Percentiles rank a stretch among this genome's conserved stretches.
Evolutionary conservation across 306 rosid species (phyloP).

Genomic region (Hippophae tibetana): DNA sequence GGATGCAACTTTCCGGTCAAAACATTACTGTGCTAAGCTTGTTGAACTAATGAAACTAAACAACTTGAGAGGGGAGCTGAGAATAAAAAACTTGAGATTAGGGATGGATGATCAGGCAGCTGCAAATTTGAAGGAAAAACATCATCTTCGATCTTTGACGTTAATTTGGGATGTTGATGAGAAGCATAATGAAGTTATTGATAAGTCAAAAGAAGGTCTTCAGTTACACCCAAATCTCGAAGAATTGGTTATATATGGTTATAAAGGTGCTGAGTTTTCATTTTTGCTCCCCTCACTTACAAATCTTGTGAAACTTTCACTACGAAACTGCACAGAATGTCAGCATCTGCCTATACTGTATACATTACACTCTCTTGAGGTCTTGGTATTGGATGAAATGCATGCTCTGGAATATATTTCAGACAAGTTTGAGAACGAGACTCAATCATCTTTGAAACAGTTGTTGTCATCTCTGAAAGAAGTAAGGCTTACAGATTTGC

Average conservation of each 20-base stretch:
- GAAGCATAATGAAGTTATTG: background rate
- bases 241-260: slow-evolving; percentile 2
- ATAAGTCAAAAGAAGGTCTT: slow-evolving; percentile 13
- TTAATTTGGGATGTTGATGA: background rate
- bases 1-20: background rate
- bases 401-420: background rate
- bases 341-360: background rate
- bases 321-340: rapidly evolving
- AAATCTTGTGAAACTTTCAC: background rate
- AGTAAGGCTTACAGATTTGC: background rate
- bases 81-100: background rate
- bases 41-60: background rate
- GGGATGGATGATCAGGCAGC: background rate
- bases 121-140: background rate
- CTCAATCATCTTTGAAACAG: background rate
- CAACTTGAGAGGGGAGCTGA: slow-evolving; percentile 1
- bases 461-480: background rate
- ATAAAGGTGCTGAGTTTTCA: slow-evolving; percentile 14
- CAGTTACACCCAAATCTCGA: background rate
- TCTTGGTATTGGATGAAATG: background rate
- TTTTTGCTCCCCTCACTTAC: background rate
- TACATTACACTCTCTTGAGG: background rate
- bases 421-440: background rate
- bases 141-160: background rate
- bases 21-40: background rate